A percentile compares a stretch with the other conserved stretches of the same genome.
Conservation (phyloP, 2,329 filamentous ascomycete genomes). For the Cladorrhinum sp. region DNA sequence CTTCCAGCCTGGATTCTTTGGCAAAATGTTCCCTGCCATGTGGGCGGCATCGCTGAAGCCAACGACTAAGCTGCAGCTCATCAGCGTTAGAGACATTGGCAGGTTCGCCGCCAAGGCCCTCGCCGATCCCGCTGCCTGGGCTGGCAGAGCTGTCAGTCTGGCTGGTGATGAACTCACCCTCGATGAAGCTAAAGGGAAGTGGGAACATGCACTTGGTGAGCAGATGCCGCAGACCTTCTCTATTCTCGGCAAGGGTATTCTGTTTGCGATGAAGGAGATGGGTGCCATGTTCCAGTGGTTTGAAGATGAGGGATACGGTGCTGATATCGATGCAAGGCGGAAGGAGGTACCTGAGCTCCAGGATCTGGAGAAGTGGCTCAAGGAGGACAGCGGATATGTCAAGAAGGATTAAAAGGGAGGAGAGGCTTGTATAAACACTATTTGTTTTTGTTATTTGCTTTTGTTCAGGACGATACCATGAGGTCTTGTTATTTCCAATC, state of each 20-base stretch:
- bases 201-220: slow-evolving; percentile 28
- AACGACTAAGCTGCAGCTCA: slow-evolving; percentile 35
- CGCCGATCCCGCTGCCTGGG: slow-evolving; percentile 28
- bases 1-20: slow-evolving; percentile 34
- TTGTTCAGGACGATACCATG: too few species aligned
- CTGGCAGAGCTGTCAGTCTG: slow-evolving; percentile 34
- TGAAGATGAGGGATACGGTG: slow-evolving; percentile 39
- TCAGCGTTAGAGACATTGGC: slow-evolving; percentile 40
- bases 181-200: slow-evolving; percentile 31
- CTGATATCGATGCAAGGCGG: slow-evolving; percentile 34
- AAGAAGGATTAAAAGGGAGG: neutral
- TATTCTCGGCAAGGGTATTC: slow-evolving; percentile 30
- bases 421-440: neutral
- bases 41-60: slow-evolving; percentile 29
- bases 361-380: slow-evolving; percentile 39
- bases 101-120: slow-evolving; percentile 36
- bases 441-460: neutral
- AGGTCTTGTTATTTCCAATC: too few species aligned
- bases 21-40: slow-evolving; percentile 33
- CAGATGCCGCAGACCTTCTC: slow-evolving; percentile 34
- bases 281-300: slow-evolving; percentile 39
- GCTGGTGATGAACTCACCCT: slow-evolving; percentile 36
- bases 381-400: slow-evolving; percentile 33
- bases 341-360: slow-evolving; percentile 31
- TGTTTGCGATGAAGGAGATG: slow-evolving; percentile 32